Evolutionary conservation across 305 asterid species (phyloP), one percentile per base, ranked within the genome.

Genomic region (Euphrasia arctica): DNA sequence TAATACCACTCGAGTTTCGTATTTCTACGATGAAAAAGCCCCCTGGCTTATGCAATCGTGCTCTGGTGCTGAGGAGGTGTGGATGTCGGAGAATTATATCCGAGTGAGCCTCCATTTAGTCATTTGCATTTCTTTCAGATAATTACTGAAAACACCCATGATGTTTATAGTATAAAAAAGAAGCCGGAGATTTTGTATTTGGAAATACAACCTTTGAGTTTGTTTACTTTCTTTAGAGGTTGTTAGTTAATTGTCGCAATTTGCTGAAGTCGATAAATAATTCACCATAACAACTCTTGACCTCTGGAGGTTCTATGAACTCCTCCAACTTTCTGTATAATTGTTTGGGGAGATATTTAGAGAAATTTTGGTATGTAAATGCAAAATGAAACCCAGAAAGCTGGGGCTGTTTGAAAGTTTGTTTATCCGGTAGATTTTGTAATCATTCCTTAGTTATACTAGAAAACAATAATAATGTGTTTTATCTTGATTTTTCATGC

Each of bases 401-500:
- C 6, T 15, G 57, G 57, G 7, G 28, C 11, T 14, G 7, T 22
- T 51, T 51, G 6, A 9, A 45, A 45, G 51, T 45, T 45, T 3
- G 51, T 5, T 3, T n/a, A 48, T 7, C 7, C 22, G 3, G 54
- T n/a, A 48, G 18, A 9, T 43, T 47, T 48, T 48, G 54, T 48
- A 48, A 48, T 48, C 8, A 48, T 48, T 13, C 18, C 22, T n/a
- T 48, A n/a, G 54, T 18, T 18, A 11, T 34, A 18, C 56, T 47
- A 10, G n/a, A 1, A 25, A 42, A 41, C 13, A 13, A 12, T 27
- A 10, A 28, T 10, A 62, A n/a, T 28, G 48, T 52, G 9, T 55
- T 25, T 25, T 54, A 27, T 25, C 15, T 56, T 56, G 22, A 64
- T 48, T 39, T 64, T 60, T 65, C 45, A 4, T 71, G 75, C 67